Evolutionary conservation across 78 protist species (phyloP), one percentile per base, ranked within the genome.

Genomic region (Isochrysis galbana): DNA sequence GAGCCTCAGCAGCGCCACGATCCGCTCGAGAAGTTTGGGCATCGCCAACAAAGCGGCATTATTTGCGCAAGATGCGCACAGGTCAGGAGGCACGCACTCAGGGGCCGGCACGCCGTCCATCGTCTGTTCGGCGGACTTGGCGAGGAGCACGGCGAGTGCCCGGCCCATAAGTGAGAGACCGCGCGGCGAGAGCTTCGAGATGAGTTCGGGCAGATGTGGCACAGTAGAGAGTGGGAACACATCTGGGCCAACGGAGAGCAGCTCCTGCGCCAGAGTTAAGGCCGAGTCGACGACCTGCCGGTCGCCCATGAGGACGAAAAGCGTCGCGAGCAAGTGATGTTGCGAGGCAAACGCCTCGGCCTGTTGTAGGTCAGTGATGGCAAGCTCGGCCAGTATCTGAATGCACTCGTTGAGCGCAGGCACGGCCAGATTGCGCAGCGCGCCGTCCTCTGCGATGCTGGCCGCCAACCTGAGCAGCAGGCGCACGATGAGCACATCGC

Each of bases 221-320:
- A 41, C 86, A 4, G 86, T 0, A 19, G 86, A 41, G 48, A 78
- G 86, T 29, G 86, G 86, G n/a, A 78, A 41, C n/a, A 78, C 29
- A n/a, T 39, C 34, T 34, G 2, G 34, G 1, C 86, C 86, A 21
- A 1, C 48, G 34, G 86, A 0, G 14, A 78, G 47, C 17, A 78
- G 86, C 86, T 78, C 86, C 47, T 78, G 86, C 47, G 86, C 86
- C 39, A 72, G 82, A 3, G 82, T 72, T 17, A 72, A 41, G 25
- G 82, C 82, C 82, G 82, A 36, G 41, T 72, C 82, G 19, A n/a
- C 82, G 5, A 41, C 17, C 74, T 7, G n/a, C 74, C 5, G 10
- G 29, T 72, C 82, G 39, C 39, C 82, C 36, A 34, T 72, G 32
- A 72, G 82, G 39, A 3, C 17, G 41, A 72, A 72, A 23, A 72